Conservation (phyloP, 305 asterid species). For the Coffea humblotiana region DNA sequence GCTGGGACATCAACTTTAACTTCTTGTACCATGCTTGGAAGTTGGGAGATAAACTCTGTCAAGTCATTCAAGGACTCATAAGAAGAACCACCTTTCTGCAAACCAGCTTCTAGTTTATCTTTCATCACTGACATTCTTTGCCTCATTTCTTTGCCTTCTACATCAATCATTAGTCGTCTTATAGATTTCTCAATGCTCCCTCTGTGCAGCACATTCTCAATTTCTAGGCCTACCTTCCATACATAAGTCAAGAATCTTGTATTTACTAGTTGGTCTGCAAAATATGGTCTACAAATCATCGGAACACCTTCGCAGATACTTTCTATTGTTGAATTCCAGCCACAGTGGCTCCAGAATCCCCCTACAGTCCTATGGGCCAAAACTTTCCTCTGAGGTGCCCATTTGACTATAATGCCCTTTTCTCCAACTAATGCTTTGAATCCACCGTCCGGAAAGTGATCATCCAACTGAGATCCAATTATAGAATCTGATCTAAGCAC, state of each 20-base stretch:
- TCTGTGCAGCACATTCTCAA: too few species aligned
- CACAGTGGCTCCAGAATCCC: too few species aligned
- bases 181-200: too few species aligned
- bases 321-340: too few species aligned
- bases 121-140: background rate
- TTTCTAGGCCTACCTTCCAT: constrained; percentile 6
- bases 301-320: constrained; percentile 21
- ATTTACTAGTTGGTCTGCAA: constrained; percentile 15
- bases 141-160: constrained; percentile 15
- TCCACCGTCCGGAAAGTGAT: constrained; percentile 9
- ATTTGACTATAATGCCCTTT: constrained; percentile 8
- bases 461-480: background rate
- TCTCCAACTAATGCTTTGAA: constrained; percentile 12
- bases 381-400: too few species aligned
- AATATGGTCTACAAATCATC: constrained; percentile 23
- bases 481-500: constrained; percentile 16
- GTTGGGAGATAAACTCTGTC: too few species aligned
- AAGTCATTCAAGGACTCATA: constrained; percentile 11
- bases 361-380: too few species aligned
- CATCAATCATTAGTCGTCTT: too few species aligned
- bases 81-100: constrained; percentile 13
- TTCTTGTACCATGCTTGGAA: too few species aligned
- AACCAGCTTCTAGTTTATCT: background rate
- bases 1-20: too few species aligned
- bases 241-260: constrained; percentile 13